Evolutionary conservation across 192 early-diverging fungal genomes (phyloP).

Genomic region (Coemansia sp.): DNA sequence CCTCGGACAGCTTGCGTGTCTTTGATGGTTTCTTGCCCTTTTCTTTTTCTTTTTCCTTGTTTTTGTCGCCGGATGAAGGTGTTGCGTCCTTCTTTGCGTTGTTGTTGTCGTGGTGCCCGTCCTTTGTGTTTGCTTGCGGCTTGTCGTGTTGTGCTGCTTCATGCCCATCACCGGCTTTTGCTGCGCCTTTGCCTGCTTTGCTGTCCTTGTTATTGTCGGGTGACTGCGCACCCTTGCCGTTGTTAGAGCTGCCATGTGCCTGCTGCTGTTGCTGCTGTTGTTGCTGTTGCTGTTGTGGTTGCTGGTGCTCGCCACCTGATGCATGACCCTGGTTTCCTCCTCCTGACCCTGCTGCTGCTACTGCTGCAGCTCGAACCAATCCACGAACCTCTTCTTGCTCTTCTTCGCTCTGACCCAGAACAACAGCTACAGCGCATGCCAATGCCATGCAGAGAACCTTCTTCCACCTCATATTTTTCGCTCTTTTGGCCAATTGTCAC

Average conservation of each 20-base stretch:
- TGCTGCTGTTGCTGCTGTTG: slow-evolving; percentile 11
- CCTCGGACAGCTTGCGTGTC: slow-evolving; percentile 29
- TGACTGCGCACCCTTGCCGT: slow-evolving; percentile 9
- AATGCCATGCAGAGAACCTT: slow-evolving; percentile 22
- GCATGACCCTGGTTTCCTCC: slow-evolving; percentile 10
- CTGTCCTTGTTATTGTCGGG: slow-evolving; percentile 1
- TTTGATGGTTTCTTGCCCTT: slow-evolving; percentile 35
- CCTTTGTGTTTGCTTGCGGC: slow-evolving; percentile 1
- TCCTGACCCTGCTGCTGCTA: background rate
- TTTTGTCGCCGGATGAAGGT: slow-evolving; percentile 4
- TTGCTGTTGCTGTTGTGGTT: slow-evolving; percentile 1
- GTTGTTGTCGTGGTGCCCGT: background rate
- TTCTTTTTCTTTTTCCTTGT: slow-evolving; percentile 24
- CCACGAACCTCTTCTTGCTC: background rate
- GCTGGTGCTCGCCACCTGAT: slow-evolving; percentile 6
- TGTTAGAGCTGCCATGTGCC: slow-evolving; percentile 4
- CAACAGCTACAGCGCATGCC: slow-evolving; percentile 15
- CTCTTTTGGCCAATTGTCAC: background rate
- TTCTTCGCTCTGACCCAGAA: background rate
- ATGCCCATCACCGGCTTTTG: background rate
- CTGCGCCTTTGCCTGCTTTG: slow-evolving; percentile 2
- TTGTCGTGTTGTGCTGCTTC: slow-evolving; percentile 1
- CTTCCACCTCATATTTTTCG: slow-evolving; percentile 23
- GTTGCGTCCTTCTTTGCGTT: background rate
- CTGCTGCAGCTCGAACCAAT: slow-evolving; percentile 3